Evolutionary conservation across 345 rosid genomes (phyloP), one percentile per base, ranked within the genome.

Genomic region (Acer negundo): DNA sequence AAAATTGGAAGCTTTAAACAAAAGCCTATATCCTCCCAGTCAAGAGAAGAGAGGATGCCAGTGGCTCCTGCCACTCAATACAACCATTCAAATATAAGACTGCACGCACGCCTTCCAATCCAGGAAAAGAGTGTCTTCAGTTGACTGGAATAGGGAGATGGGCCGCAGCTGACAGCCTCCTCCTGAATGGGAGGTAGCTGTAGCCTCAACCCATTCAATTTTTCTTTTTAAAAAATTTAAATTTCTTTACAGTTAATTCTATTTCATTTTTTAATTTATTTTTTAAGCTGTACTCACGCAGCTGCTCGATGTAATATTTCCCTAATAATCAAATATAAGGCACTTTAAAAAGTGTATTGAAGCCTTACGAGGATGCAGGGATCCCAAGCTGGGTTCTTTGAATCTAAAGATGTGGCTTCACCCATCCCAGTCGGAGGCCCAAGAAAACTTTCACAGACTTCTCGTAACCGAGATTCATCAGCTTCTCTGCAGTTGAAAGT

Each of bases 381-480:
- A 86, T 97, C 97, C 99, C 99, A 94, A 62, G 91, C 86, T 62
- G 83, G 82, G 77, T 82, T 84, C 73, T 80, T 81, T 53, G 82
- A 16, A 78, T 90, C 92, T 38, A 85, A 82, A 71, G 89, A 72
- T 69, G 86, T 44, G 23, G 90, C 84, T 80, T 86, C 93, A 49
- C 70, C 88, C 95, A 94, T 91, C 74, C 98, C 97, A 80, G 92
- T 89, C 13, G 99, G 99, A 72, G 99, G 98, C 78, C 98, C 99
- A 66, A 94, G 93, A 87, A 94, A 97, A 84, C 90, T 89, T 86
- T 97, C 98, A 59, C 93, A 94, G 38, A 93, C 90, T 89, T 97
- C 99, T 67, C 99, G 90, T 79, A 97, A 81, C 65, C 98, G 94
- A 28, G 97, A 94, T 77, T 96, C 98, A 51, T 96, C 99, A 56